phyloP scores from a whole-genome alignment of 1,284 basidiomycete genomes.

The Meira nashicola region DNA sequence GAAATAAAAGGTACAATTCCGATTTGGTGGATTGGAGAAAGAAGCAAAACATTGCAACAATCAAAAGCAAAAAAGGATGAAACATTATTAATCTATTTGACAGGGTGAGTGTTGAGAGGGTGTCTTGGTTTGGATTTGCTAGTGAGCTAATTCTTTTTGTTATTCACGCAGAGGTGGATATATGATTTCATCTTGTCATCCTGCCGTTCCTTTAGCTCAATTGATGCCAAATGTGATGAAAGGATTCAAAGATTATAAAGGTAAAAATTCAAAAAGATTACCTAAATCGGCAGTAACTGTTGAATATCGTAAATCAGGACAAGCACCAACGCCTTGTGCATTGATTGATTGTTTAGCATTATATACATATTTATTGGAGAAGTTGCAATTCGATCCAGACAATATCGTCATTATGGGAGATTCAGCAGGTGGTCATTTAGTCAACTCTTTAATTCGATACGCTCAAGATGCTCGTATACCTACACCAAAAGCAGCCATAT shows the following conservation, averaged over 20 bases:
- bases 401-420: not conserved
- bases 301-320: not conserved
- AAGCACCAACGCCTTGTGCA: not conserved
- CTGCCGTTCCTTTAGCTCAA: not conserved
- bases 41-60: not conserved
- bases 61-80: not conserved
- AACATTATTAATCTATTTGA: not conserved
- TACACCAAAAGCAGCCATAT: not conserved
- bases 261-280: not conserved
- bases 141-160: not conserved
- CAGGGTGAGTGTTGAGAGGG: not conserved
- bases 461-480: not conserved
- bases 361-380: not conserved
- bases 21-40: conserved; percentile 1
- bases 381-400: not conserved
- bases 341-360: not conserved
- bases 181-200: not conserved
- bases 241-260: not conserved
- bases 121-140: not conserved
- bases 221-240: not conserved
- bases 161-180: not conserved
- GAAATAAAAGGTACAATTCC: not conserved
- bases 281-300: conserved; percentile 1
- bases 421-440: not conserved
- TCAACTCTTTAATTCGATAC: not conserved